Percentiles rank a stretch among this genome's conserved stretches.
Evolutionary conservation across 805 yeast genomes (phyloP).

Genomic region (Kazachstania viticola): DNA sequence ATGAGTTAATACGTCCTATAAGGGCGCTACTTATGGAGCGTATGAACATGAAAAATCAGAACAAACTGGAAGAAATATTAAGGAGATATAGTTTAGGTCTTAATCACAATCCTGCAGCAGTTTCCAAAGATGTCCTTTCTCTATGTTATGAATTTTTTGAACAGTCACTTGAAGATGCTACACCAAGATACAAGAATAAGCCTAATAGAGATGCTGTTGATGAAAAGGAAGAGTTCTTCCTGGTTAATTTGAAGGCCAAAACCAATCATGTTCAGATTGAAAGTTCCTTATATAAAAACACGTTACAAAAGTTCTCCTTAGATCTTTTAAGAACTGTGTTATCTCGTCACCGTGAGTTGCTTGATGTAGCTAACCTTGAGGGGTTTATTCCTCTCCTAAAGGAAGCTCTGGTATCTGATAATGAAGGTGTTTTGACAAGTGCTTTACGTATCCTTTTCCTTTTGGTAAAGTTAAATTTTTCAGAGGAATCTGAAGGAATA

Average conservation of each 20-base stretch:
- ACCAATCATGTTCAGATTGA: conserved; percentile 43
- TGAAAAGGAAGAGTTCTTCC: conserved; percentile 52
- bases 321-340: conserved; percentile 68
- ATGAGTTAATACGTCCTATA: conserved; percentile 54
- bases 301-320: conserved; percentile 64
- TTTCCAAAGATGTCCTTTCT: conserved; percentile 46
- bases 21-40: conserved; percentile 51
- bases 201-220: conserved; percentile 20
- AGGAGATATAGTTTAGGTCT: conserved; percentile 73
- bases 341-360: conserved; percentile 46
- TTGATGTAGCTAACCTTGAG: conserved; percentile 47
- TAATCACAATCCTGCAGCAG: conserved; percentile 50
- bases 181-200: conserved; percentile 8
- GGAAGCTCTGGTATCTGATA: conserved; percentile 46
- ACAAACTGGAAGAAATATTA: conserved; percentile 67
- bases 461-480: conserved; percentile 50
- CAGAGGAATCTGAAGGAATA: conserved; percentile 32
- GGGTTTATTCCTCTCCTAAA: conserved; percentile 70
- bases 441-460: conserved; percentile 52
- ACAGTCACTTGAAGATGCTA: conserved; percentile 32
- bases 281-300: conserved; percentile 41
- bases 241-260: conserved; percentile 61
- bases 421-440: conserved; percentile 67
- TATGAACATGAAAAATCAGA: conserved; percentile 55
- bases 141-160: conserved; percentile 64